Base-by-base conservation (phyloP, 2,329 filamentous ascomycete species). In the Rhinocladiella mackenziei region DNA sequence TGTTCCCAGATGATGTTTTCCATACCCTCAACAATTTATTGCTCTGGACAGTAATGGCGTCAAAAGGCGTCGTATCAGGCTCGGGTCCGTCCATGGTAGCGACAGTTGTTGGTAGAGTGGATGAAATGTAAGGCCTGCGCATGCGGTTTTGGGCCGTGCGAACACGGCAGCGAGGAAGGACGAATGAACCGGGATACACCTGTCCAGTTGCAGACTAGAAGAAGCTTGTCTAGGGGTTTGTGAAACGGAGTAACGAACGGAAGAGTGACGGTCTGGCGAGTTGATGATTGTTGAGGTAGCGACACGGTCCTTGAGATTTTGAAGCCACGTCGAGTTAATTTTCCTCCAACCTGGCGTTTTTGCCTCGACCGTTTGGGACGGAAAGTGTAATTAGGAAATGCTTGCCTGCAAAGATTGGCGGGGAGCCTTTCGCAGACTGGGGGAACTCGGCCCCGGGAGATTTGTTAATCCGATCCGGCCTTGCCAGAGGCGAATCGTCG, bases 21-120 rank as follows among this genome's bases (percentile, higher is more conserved):
- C 69, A 56, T 58, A 72, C 69, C 52, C 68, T 62, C 32, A 66
- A 57, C 50, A 71, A 49, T 48, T 60, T 67, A 30, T 68, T 71
- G 40, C 89, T 94, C 60, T 96, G 91, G 63, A 85, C 81, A 59
- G 81, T 85, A 63, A 96, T 87, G 54, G 88, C 85, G 62, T 84
- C 86, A 71, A 95, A 96, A 71, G 89, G 88, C 68, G 88, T 94
- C 72, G 86, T 80, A 37, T 95, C 88, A 53, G 87, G 83, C 73
- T 94, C 88, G 51, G 83, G 77, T 60, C 81, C 81, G 73, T 96
- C 88, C 89, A 95, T 95, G 48, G 55, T 65, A 56, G 58, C 26
- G 38, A 38, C 46, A 22, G 19, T 43, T 29, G 40, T 28, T 9
- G 48, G 46, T 39, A 47, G 36, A 10, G 40, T 25, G 3, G 48